Evolutionary conservation across 179 eudicot genomes (phyloP).

Genomic region (Silene vulgaris): DNA sequence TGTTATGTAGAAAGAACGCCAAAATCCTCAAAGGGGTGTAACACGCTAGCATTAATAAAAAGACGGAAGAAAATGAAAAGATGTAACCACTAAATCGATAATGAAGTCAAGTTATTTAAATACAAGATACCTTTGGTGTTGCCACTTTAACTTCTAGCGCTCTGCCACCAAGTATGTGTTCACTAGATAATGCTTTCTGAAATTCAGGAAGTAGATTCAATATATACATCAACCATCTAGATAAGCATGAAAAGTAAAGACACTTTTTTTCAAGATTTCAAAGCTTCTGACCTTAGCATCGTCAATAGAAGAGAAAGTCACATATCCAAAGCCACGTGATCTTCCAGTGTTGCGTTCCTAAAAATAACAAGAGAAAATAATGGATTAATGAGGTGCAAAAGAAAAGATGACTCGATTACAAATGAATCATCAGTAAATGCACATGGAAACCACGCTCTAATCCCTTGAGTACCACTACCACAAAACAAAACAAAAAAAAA

Average conservation of each 20-base stretch:
- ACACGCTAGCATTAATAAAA: background rate
- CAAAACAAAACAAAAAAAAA: background rate
- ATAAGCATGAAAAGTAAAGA: slow-evolving; percentile 10
- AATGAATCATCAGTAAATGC: too few relatives aligned
- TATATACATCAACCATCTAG: background rate
- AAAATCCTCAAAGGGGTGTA: background rate
- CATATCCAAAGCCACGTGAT: slow-evolving; percentile 99
- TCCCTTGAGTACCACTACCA: background rate
- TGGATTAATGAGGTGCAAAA: slow-evolving; percentile 10
- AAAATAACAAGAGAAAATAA: slow-evolving; percentile 1
- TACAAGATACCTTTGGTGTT: slow-evolving; percentile 72
- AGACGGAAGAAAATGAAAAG: background rate
- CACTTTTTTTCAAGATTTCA: background rate
- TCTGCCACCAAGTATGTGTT: slow-evolving; percentile 79
- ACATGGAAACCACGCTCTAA: background rate
- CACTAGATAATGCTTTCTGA: slow-evolving; percentile 70
- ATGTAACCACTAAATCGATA: background rate
- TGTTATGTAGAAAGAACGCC: background rate
- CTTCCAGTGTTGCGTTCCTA: slow-evolving; percentile 89
- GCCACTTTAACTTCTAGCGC: slow-evolving; percentile 94
- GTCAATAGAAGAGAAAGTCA: slow-evolving; percentile 68
- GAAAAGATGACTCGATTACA: background rate
- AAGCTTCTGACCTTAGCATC: slow-evolving; percentile 72
- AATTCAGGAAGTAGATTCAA: slow-evolving; percentile 10
- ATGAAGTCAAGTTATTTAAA: background rate